phyloP scores from a whole-genome alignment of 2,329 filamentous ascomycete species.

The Aaosphaeria pasadenensis region DNA sequence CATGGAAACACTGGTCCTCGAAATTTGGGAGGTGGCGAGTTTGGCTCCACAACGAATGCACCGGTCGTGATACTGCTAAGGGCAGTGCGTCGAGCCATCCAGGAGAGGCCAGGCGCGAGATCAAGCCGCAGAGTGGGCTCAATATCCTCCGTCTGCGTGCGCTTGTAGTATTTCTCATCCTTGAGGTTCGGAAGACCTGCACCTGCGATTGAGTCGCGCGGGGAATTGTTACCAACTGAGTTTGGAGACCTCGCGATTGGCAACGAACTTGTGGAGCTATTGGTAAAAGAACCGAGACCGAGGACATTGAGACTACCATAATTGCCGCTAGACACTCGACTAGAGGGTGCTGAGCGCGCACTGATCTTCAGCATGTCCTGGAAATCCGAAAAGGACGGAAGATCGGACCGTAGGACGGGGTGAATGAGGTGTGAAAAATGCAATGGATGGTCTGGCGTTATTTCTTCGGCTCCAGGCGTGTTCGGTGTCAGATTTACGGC shows the following conservation, averaged over 20 bases:
- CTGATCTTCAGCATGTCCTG: slow-evolving; percentile 67
- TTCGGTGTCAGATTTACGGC: slow-evolving; percentile 52
- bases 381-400: slow-evolving; percentile 82
- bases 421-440: slow-evolving; percentile 82
- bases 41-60: slow-evolving; percentile 81
- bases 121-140: slow-evolving; percentile 92
- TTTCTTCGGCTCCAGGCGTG: slow-evolving; percentile 48
- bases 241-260: slow-evolving; percentile 50
- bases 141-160: slow-evolving; percentile 82
- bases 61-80: slow-evolving; percentile 81
- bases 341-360: slow-evolving; percentile 57
- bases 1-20: slow-evolving; percentile 65
- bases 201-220: slow-evolving; percentile 26
- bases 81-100: slow-evolving; percentile 85
- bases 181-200: slow-evolving; percentile 63
- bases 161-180: slow-evolving; percentile 92
- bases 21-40: slow-evolving; percentile 50
- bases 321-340: slow-evolving; percentile 69
- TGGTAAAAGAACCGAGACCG: slow-evolving; percentile 51
- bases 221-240: slow-evolving; percentile 29
- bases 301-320: slow-evolving; percentile 63
- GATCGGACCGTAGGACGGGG: slow-evolving; percentile 77
- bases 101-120: slow-evolving; percentile 84
- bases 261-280: slow-evolving; percentile 49
- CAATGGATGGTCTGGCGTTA: slow-evolving; percentile 61